Conservation (phyloP, 2,329 filamentous ascomycete genomes). For the Botrytis tulipae region DNA sequence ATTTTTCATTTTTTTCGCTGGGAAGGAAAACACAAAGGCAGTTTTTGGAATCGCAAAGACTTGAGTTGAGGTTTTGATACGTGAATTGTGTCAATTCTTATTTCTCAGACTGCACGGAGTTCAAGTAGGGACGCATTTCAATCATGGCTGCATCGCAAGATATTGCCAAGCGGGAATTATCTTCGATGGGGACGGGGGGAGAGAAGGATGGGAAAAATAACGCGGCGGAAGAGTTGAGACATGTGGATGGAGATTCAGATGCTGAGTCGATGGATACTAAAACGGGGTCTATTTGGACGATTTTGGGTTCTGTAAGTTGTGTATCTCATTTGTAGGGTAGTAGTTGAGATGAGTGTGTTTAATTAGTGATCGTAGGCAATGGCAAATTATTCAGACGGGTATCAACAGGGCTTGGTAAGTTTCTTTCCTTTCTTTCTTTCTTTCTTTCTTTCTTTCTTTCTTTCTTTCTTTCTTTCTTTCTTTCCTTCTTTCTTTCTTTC, state of each 20-base stretch:
- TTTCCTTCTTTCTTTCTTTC: too few species aligned
- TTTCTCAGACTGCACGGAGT: not conserved
- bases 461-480: not conserved
- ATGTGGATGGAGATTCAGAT: slow-evolving; percentile 3
- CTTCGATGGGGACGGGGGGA: not conserved
- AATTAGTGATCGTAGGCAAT: slow-evolving; percentile 7
- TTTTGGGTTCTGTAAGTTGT: slow-evolving; percentile 16
- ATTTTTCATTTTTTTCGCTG: too few species aligned
- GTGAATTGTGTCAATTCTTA: not conserved
- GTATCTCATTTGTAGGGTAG: not conserved
- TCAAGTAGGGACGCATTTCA: too few species aligned
- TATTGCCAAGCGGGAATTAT: not conserved
- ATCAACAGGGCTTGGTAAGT: slow-evolving; percentile 17
- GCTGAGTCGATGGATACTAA: not conserved
- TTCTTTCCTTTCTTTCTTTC: too few species aligned
- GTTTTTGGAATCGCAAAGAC: not conserved
- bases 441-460: too few species aligned
- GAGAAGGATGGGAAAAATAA: not conserved
- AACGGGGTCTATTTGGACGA: slow-evolving; percentile 18
- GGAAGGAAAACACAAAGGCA: not conserved
- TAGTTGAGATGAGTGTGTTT: not conserved
- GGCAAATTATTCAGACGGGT: slow-evolving; percentile 19
- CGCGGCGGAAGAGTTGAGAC: not conserved
- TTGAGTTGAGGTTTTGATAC: not conserved
- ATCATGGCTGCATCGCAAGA: not conserved